These are phyloP conservation scores for Amanita inopinata DNA, from an alignment of 768 basidiomycete genomes.

Conservation along the genomic window DNA sequence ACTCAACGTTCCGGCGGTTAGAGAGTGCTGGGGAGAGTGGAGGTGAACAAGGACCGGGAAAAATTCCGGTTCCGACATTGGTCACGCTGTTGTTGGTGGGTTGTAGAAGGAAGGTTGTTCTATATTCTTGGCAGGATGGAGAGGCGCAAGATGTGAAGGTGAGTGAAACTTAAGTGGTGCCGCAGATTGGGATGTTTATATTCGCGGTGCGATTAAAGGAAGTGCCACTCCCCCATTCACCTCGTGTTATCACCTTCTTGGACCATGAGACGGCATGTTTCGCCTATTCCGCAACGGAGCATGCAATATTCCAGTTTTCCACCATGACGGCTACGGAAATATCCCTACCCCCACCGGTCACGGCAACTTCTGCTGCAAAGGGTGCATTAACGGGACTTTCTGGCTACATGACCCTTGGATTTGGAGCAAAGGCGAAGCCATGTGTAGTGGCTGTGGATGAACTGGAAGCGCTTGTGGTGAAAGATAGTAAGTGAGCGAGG, in stretches of 20 bases:
- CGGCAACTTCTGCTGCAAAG: slow-evolving; percentile 43
- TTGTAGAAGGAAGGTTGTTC: slow-evolving; percentile 73
- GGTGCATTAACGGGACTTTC: slow-evolving; percentile 72
- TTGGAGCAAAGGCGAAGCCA: slow-evolving; percentile 68
- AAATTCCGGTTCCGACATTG: slow-evolving; percentile 45
- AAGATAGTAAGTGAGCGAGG: slow-evolving; percentile 54
- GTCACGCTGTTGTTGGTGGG: slow-evolving; percentile 79
- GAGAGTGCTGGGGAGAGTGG: slow-evolving; percentile 6
- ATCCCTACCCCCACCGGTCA: slow-evolving; percentile 34
- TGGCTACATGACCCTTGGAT: slow-evolving; percentile 78
- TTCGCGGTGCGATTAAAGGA: too few relatives aligned
- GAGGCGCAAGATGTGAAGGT: slow-evolving; percentile 68
- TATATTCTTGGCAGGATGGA: slow-evolving; percentile 84
- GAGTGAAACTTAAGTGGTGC: slow-evolving; percentile 12
- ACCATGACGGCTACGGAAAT: slow-evolving; percentile 51
- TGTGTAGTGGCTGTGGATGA: slow-evolving; percentile 44
- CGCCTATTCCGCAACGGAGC: slow-evolving; percentile 73
- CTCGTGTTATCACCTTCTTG: slow-evolving; percentile 76
- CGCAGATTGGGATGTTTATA: too few relatives aligned
- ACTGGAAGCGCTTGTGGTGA: slow-evolving; percentile 59
- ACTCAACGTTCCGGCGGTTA: slow-evolving; percentile 47
- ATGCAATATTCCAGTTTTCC: slow-evolving; percentile 61
- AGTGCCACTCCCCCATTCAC: slow-evolving; percentile 75
- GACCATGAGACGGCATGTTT: slow-evolving; percentile 53
- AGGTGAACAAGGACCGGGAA: slow-evolving; percentile 12